A percentile compares a stretch with the other conserved stretches of the same genome.
Conservation (phyloP, 768 basidiomycete genomes). For the Suillus lakei region DNA sequence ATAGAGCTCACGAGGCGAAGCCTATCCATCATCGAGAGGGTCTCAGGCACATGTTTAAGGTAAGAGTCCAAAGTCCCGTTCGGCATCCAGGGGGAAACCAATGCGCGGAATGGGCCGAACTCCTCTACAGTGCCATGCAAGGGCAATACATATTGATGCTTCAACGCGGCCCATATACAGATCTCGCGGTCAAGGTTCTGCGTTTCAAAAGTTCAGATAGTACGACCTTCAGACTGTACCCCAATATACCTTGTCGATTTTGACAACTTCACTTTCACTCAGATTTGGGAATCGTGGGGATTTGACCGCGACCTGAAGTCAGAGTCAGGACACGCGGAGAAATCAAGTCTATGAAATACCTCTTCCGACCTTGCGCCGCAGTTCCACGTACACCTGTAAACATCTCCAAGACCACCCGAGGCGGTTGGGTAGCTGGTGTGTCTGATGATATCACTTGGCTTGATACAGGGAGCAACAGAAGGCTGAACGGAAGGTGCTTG, state of each 20-base stretch:
- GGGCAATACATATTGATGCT: slow-evolving; percentile 43
- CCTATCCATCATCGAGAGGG: slow-evolving; percentile 40
- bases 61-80: slow-evolving; percentile 45
- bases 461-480: not conserved
- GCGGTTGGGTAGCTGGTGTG: not conserved
- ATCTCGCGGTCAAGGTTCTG: slow-evolving; percentile 41
- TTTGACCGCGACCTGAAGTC: slow-evolving; percentile 13
- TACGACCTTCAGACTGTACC: not conserved
- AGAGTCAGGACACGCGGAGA: not conserved
- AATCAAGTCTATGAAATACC: not conserved
- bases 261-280: not conserved
- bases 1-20: slow-evolving; percentile 36
- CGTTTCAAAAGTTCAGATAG: not conserved
- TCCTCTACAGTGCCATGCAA: slow-evolving; percentile 41
- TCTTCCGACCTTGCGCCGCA: not conserved
- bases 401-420: slow-evolving; percentile 47
- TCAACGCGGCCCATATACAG: slow-evolving; percentile 41
- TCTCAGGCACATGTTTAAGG: slow-evolving; percentile 41
- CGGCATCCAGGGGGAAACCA: slow-evolving; percentile 50
- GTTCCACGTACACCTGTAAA: slow-evolving; percentile 38
- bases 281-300: not conserved
- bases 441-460: not conserved
- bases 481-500: not conserved
- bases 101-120: slow-evolving; percentile 40
- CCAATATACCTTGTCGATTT: not conserved